Percentiles rank a stretch among this genome's conserved stretches.
phyloP scores from a whole-genome alignment of 2,329 filamentous ascomycete species.

The Achaetomium macrosporum region DNA sequence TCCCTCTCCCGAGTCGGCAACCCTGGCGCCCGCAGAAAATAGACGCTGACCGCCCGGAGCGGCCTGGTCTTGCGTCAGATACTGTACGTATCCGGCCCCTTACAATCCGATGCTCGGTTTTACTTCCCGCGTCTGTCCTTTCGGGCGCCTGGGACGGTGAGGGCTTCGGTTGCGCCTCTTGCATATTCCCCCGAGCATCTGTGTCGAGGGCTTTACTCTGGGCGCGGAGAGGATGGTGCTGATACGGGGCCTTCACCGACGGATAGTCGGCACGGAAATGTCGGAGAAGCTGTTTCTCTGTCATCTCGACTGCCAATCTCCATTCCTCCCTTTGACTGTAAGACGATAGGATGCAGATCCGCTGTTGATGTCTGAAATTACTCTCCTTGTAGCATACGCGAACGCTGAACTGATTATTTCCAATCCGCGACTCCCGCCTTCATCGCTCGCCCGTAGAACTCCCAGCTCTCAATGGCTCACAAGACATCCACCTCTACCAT shows the following conservation, averaged over 20 bases:
- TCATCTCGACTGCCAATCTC: not conserved
- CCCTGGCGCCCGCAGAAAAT: not conserved
- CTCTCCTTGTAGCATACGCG: too few species aligned
- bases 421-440: too few species aligned
- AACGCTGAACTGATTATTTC: too few species aligned
- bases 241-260: too few species aligned
- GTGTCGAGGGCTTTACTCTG: too few species aligned
- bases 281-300: not conserved
- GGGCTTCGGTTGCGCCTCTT: not conserved
- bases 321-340: not conserved
- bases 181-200: too few species aligned
- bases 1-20: slow-evolving; percentile 5
- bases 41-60: slow-evolving; percentile 19
- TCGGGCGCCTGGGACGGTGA: slow-evolving; percentile 9
- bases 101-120: not conserved
- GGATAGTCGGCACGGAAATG: not conserved
- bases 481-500: too few species aligned
- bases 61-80: slow-evolving; percentile 7
- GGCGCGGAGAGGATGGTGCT: too few species aligned
- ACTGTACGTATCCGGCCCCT: not conserved
- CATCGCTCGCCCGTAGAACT: too few species aligned
- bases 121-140: not conserved
- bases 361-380: too few species aligned
- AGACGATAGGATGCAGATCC: too few species aligned
- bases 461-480: too few species aligned